Conservation (phyloP, 805 yeast genomes). For the Candida easanensis region DNA sequence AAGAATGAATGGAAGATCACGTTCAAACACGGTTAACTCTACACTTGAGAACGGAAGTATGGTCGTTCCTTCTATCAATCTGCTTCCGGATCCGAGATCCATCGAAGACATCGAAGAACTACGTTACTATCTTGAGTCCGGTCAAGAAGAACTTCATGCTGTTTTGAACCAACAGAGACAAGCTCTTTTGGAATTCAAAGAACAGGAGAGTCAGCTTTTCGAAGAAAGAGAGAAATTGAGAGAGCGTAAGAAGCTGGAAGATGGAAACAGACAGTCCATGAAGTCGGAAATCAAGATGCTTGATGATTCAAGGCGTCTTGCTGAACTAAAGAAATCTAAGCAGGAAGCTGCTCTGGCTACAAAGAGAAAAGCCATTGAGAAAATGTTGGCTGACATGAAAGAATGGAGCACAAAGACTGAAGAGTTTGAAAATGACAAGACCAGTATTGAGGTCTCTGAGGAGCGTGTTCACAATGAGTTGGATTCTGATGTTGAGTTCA, state of each 20-base stretch:
- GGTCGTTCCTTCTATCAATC: constrained; percentile 11
- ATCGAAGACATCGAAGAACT: constrained; percentile 42
- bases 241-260: constrained; percentile 40
- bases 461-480: constrained; percentile 17
- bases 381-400: constrained; percentile 33
- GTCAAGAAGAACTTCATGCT: constrained; percentile 39
- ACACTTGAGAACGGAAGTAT: constrained; percentile 9
- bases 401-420: constrained; percentile 33
- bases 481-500: constrained; percentile 17
- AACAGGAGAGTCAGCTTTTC: constrained; percentile 34
- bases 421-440: constrained; percentile 21
- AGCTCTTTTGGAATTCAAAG: constrained; percentile 34
- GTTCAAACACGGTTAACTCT: constrained; percentile 34
- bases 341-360: constrained; percentile 30
- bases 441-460: constrained; percentile 17
- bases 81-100: constrained; percentile 21
- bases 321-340: constrained; percentile 34
- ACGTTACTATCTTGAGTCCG: constrained; percentile 39
- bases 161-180: constrained; percentile 33
- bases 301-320: constrained; percentile 39
- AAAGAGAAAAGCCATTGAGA: constrained; percentile 30
- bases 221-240: constrained; percentile 36
- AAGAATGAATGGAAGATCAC: constrained; percentile 25
- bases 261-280: constrained; percentile 37
- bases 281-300: constrained; percentile 40